These are phyloP conservation scores for Discostella pseudostelligera DNA, from an alignment of 108 stramenopile genomes.

Conservation along the genomic window DNA sequence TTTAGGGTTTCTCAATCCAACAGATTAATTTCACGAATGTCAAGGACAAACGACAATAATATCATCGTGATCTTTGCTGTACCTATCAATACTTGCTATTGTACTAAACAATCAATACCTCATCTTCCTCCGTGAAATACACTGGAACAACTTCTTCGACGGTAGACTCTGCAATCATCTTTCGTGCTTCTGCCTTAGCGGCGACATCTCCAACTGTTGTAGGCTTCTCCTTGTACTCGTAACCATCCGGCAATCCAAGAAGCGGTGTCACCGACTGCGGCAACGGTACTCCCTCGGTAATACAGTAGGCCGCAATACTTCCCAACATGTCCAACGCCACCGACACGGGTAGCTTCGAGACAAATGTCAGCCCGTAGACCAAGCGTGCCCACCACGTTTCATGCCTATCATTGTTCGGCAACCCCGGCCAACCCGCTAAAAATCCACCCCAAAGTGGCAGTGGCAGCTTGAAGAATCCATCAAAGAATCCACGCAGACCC, in stretches of 20 bases:
- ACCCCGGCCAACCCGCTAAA: constrained; percentile 92
- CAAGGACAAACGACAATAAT: too few species aligned
- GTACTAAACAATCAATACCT: constrained; percentile 5
- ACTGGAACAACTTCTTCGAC: constrained; percentile 57
- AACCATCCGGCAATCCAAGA: constrained; percentile 65
- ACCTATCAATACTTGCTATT: too few species aligned
- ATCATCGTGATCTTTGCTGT: too few species aligned
- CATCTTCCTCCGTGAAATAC: constrained; percentile 50
- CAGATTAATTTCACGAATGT: background rate
- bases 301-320: constrained; percentile 58
- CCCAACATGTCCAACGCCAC: constrained; percentile 72
- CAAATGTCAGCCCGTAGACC: constrained; percentile 85
- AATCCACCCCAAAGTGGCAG: constrained; percentile 91
- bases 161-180: constrained; percentile 66
- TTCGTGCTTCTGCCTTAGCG: constrained; percentile 70
- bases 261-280: constrained; percentile 85
- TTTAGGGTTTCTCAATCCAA: constrained; percentile 32
- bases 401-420: constrained; percentile 90
- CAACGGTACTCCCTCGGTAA: constrained; percentile 53
- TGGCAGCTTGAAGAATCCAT: constrained; percentile 91
- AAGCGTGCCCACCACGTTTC: constrained; percentile 84
- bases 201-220: constrained; percentile 50
- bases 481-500: constrained; percentile 94
- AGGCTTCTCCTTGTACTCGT: constrained; percentile 63
- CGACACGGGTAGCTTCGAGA: constrained; percentile 64